Evolutionary conservation across 2,329 filamentous ascomycete species (phyloP), one percentile per base, ranked within the genome.

Genomic region (Aaosphaeria arxii): DNA sequence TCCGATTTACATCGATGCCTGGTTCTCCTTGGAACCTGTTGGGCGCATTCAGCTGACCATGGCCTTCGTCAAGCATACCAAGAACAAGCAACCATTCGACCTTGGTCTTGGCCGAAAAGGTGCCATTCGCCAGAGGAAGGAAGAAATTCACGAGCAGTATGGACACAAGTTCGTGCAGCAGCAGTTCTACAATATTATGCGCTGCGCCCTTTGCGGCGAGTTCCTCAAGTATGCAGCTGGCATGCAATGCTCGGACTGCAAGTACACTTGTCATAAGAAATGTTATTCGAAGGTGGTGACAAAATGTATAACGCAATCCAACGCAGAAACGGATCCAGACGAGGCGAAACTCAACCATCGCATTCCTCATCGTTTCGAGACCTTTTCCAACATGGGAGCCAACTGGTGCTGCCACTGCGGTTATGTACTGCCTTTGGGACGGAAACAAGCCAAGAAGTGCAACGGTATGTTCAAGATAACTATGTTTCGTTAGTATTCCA

Each of bases 101-200:
- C 81, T 92, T 49, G 94, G 94, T 65, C 84, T 99, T 55, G 90
- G 90, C 55, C 88, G 94, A 68, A 95, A 96, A 75, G 94, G 92
- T 64, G 94, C 94, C 55, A 91, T 99, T 58, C 89, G 94, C 58
- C 92, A 99, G 74, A 89, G 90, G 66, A 99, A 99, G 77, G 94
- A 99, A 72, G 91, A 97, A 64, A 87, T 99, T 4, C 89, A 96
- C 74, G 94, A 99, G 75, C 96, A 96, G 79, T 96, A 96, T 69
- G 94, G 94, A 43, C 94, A 99, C 85, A 99, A 97, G 75, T 99
- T 99, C 67, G 87, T 97, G 47, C 89, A 94, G 65, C 91, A 96
- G 70, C 94, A 96, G 71, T 99, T 99, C 73, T 99, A 97, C 85
- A 99, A 97, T 80, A 96, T 99, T 67, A 99, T 99, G 94, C 92